Percentiles rank a stretch among this genome's conserved stretches.
These are phyloP conservation scores for Ulmus americana DNA, from an alignment of 331 rosid genomes.

Conservation along the genomic window DNA sequence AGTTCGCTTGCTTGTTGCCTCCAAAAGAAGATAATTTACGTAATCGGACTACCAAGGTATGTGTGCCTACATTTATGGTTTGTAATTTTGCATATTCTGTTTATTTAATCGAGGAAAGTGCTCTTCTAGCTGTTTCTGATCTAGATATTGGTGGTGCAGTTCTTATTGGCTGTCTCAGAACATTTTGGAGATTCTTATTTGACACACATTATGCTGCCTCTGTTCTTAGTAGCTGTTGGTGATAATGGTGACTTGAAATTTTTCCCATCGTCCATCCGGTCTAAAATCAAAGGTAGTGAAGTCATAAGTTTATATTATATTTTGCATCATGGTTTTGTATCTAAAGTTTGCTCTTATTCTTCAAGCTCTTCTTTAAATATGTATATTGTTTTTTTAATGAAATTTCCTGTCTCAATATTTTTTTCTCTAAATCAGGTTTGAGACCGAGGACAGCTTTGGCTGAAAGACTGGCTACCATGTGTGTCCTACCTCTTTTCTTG, in stretches of 20 bases:
- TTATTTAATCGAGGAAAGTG: slow-evolving; percentile 12
- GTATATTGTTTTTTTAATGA: no score
- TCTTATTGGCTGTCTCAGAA: slow-evolving; percentile 72
- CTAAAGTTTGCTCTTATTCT: neutral
- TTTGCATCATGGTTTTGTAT: slow-evolving; percentile 19
- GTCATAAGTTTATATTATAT: slow-evolving; percentile 12
- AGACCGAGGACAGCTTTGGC: slow-evolving; percentile 71
- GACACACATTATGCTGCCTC: slow-evolving; percentile 78
- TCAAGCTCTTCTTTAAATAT: no score
- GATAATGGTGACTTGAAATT: slow-evolving; percentile 64
- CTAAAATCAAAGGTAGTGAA: slow-evolving; percentile 66
- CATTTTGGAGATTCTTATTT: slow-evolving; percentile 70
- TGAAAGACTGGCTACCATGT: slow-evolving; percentile 69
- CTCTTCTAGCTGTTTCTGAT: slow-evolving; percentile 28
- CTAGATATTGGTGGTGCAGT: slow-evolving; percentile 48
- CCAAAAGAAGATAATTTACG: slow-evolving; percentile 87
- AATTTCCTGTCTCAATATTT: neutral
- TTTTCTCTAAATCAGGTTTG: slow-evolving; percentile 50
- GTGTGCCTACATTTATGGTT: slow-evolving; percentile 14
- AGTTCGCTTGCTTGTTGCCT: slow-evolving; percentile 74
- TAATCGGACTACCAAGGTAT: slow-evolving; percentile 69
- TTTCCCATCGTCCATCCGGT: slow-evolving; percentile 62
- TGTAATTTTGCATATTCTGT: neutral
- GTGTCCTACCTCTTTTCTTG: slow-evolving; percentile 80
- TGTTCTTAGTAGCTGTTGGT: slow-evolving; percentile 74